phyloP scores from a whole-genome alignment of 2,329 filamentous ascomycete species.

The Colletotrichum sp. region DNA sequence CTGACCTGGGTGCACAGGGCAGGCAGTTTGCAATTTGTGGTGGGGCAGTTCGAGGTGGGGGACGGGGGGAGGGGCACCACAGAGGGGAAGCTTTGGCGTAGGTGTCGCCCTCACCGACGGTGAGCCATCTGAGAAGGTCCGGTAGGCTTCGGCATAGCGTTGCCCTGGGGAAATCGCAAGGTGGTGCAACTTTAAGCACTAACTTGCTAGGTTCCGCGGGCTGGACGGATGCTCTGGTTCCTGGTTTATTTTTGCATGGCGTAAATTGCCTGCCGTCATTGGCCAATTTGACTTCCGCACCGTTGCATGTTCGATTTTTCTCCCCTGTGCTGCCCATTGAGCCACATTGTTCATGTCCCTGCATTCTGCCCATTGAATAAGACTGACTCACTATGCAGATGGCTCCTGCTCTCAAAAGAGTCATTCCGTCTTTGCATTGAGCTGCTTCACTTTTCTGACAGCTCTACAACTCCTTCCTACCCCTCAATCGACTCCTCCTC shows the following conservation, averaged over 20 bases:
- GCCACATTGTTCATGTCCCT: constrained; percentile 12
- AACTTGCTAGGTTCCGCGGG: background rate
- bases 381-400: constrained; percentile 3
- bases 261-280: background rate
- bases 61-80: background rate
- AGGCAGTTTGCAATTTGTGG: constrained; percentile 8
- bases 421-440: background rate
- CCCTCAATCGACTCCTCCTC: background rate
- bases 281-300: background rate
- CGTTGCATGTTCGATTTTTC: constrained; percentile 10
- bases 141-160: constrained; percentile 17
- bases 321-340: constrained; percentile 2
- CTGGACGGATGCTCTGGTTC: constrained; percentile 14
- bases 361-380: background rate
- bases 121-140: constrained; percentile 7
- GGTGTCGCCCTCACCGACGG: constrained; percentile 1
- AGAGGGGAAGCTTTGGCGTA: background rate
- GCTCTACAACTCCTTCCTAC: background rate
- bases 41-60: constrained; percentile 11
- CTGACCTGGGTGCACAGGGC: background rate
- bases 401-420: background rate
- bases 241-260: constrained; percentile 1
- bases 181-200: background rate
- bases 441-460: background rate
- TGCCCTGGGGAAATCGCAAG: background rate